Percentiles rank a stretch among this genome's conserved stretches.
phyloP scores from a whole-genome alignment of 2,329 filamentous ascomycete genomes.

The Onygena corvina region DNA sequence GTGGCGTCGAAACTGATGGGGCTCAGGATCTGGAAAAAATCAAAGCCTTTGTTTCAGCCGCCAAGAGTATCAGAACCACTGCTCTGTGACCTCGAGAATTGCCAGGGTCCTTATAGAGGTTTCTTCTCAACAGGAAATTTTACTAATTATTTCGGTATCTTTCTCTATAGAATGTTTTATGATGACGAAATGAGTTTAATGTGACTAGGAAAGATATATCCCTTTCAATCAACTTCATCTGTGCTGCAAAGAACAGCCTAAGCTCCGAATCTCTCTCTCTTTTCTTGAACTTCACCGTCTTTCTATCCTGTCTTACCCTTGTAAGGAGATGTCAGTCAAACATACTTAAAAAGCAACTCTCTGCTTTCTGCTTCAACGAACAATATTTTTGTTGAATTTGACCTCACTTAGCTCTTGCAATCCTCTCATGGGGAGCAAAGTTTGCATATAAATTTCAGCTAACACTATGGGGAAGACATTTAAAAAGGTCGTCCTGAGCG shows the following conservation, averaged over 20 bases:
- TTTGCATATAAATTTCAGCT: background rate
- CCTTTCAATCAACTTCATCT: no score
- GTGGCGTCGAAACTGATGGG: slow-evolving; percentile 77
- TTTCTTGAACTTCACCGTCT: no score
- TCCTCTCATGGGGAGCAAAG: background rate
- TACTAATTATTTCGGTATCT: background rate
- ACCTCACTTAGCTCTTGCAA: background rate
- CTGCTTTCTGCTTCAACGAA: no score
- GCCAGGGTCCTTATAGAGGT: background rate
- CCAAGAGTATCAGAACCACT: slow-evolving; percentile 41
- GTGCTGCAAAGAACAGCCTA: no score
- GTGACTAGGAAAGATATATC: background rate
- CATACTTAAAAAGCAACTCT: no score
- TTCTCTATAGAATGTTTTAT: background rate
- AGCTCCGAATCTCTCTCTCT: background rate
- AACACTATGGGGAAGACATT: slow-evolving; percentile 36
- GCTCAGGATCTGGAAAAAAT: slow-evolving; percentile 74
- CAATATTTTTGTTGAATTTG: background rate
- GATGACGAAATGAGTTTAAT: slow-evolving; percentile 6
- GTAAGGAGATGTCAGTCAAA: no score
- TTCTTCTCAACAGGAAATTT: background rate
- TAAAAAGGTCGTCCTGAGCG: slow-evolving; percentile 42
- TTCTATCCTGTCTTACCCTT: no score
- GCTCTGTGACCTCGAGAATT: background rate
- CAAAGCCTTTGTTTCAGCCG: slow-evolving; percentile 61